A percentile compares a stretch with the other conserved stretches of the same genome.
Evolutionary conservation across 108 stramenopile species (phyloP).

Genomic region (Parietichytrium sp.): DNA sequence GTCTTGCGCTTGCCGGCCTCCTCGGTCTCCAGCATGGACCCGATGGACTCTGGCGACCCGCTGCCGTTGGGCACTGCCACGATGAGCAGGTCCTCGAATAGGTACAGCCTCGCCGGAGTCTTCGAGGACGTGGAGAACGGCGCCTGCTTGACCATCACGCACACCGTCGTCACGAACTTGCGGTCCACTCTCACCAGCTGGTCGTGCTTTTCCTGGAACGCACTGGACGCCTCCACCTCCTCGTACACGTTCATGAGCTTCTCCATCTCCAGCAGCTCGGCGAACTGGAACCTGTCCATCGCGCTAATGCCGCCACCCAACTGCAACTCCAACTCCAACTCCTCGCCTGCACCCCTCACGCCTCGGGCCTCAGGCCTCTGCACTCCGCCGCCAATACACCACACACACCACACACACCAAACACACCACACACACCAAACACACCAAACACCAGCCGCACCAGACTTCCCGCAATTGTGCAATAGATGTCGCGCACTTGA

Average conservation of each 20-base stretch:
- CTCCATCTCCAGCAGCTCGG: constrained; percentile 37
- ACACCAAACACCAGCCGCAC: too few species aligned
- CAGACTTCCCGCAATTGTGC: too few species aligned
- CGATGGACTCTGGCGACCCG: constrained; percentile 23
- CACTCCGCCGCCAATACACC: too few species aligned
- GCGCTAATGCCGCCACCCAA: too few species aligned
- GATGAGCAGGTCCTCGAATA: not conserved
- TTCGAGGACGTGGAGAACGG: not conserved
- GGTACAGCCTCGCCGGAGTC: not conserved
- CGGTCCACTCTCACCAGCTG: not conserved
- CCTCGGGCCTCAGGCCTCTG: too few species aligned
- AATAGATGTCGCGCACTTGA: too few species aligned
- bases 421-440: too few species aligned
- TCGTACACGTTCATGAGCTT: constrained; percentile 22
- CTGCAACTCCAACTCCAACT: too few species aligned
- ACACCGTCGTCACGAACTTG: not conserved
- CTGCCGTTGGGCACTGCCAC: not conserved
- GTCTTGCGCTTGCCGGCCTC: constrained; percentile 35
- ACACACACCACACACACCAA: too few species aligned
- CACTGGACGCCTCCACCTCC: not conserved
- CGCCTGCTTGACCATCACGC: not conserved
- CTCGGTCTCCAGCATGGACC: constrained; percentile 34
- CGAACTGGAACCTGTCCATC: too few species aligned
- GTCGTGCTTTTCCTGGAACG: not conserved
- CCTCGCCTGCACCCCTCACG: too few species aligned